Percentiles rank a stretch among this genome's conserved stretches.
phyloP scores from a whole-genome alignment of 352 stramenopile species.

The Globisporangium spinosum region DNA sequence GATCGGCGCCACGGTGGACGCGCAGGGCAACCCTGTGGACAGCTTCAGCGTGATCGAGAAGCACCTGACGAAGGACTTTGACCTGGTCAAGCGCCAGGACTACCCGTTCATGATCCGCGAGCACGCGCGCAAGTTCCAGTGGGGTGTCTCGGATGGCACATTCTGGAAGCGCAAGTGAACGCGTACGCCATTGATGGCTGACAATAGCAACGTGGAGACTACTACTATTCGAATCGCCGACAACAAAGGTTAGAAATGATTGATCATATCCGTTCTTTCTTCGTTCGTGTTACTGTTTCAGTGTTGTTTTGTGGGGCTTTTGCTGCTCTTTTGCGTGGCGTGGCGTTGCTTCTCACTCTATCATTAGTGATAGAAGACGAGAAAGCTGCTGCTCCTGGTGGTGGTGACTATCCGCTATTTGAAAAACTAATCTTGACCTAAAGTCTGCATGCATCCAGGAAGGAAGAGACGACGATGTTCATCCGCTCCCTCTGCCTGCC shows the following conservation, averaged over 20 bases:
- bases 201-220: background rate
- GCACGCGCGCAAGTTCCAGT: slow-evolving; percentile 92
- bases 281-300: slow-evolving; percentile 16
- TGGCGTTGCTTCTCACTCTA: background rate
- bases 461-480: background rate
- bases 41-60: slow-evolving; percentile 66
- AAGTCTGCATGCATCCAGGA: slow-evolving; percentile 3
- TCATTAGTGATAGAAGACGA: background rate
- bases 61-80: slow-evolving; percentile 61
- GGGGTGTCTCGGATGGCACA: slow-evolving; percentile 84
- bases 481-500: background rate
- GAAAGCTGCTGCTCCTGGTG: background rate
- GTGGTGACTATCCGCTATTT: slow-evolving; percentile 10
- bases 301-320: slow-evolving; percentile 15
- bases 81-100: slow-evolving; percentile 74
- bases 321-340: background rate
- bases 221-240: background rate
- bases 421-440: slow-evolving; percentile 11
- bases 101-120: slow-evolving; percentile 92
- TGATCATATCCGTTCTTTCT: background rate
- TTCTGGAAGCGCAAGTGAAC: slow-evolving; percentile 78
- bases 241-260: background rate
- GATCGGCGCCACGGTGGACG: slow-evolving; percentile 62
- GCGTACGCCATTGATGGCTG: background rate
- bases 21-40: slow-evolving; percentile 42